phyloP scores from a whole-genome alignment of 257 asterid genomes.

The Voacanga thouarsii region DNA sequence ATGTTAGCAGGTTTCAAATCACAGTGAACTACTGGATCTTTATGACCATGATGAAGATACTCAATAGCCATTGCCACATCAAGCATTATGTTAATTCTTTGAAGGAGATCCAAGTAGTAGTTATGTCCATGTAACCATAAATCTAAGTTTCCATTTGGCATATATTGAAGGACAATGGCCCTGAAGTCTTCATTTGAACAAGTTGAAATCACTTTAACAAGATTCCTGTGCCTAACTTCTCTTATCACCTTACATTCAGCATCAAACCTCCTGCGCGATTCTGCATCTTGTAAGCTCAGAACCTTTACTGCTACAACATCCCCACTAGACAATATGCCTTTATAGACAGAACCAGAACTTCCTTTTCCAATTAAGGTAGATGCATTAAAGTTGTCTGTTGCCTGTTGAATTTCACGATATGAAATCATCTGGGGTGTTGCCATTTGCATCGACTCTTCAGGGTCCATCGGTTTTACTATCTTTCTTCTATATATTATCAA shows the following conservation, averaged over 20 bases:
- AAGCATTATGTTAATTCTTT: conserved; percentile 5
- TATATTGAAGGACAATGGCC: conserved; percentile 3
- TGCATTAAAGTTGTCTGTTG: neutral
- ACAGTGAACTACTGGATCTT: neutral
- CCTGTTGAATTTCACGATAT: neutral
- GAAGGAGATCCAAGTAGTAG: neutral
- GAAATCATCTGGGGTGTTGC: neutral
- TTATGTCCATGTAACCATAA: neutral
- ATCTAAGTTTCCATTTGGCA: conserved; percentile 1
- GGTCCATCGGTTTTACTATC: neutral
- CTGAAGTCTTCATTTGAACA: neutral
- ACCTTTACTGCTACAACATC: neutral
- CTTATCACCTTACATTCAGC: neutral
- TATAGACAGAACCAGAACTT: conserved; percentile 5
- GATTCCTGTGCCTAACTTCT: neutral
- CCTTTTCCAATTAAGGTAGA: conserved; percentile 3
- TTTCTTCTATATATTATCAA: neutral
- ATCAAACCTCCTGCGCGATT: neutral
- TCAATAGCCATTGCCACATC: conserved; percentile 5
- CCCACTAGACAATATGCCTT: neutral
- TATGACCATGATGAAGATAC: conserved; percentile 4
- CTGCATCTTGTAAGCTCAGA: neutral
- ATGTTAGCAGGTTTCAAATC: conserved; percentile 4
- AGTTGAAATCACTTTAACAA: conserved; percentile 1
- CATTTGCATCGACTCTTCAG: neutral